Conservation (phyloP, 1,284 basidiomycete genomes). For the Marasmius tenuissimus region DNA sequence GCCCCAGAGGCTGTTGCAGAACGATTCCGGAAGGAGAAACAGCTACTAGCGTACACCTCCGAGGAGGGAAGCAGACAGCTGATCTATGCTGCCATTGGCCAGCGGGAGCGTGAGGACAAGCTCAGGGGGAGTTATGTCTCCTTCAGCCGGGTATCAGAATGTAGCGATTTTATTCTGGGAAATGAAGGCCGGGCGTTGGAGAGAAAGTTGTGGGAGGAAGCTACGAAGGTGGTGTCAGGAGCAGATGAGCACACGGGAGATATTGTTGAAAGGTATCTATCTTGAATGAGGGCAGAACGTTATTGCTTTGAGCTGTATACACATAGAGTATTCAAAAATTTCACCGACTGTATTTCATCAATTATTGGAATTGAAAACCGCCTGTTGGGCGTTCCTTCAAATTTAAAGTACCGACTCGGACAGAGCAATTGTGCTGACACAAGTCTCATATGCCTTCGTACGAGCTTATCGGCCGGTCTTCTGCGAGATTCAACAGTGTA, state of each 20-base stretch:
- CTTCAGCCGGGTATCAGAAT: slow-evolving; percentile 7
- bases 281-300: not conserved
- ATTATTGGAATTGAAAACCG: too few species aligned
- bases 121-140: slow-evolving; percentile 19
- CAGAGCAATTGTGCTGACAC: too few species aligned
- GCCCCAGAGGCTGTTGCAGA: slow-evolving; percentile 15
- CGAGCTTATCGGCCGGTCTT: too few species aligned
- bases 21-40: slow-evolving; percentile 23
- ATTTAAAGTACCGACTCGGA: too few species aligned
- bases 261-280: not conserved
- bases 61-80: slow-evolving; percentile 43
- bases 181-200: slow-evolving; percentile 39
- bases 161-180: slow-evolving; percentile 23
- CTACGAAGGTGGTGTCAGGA: not conserved
- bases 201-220: slow-evolving; percentile 41
- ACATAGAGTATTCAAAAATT: too few species aligned
- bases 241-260: not conserved
- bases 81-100: slow-evolving; percentile 38
- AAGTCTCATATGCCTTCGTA: too few species aligned
- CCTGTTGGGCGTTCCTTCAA: too few species aligned
- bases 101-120: slow-evolving; percentile 18
- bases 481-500: too few species aligned
- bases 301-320: not conserved
- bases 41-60: slow-evolving; percentile 28
- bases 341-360: too few species aligned